A percentile compares a stretch with the other conserved stretches of the same genome.
Evolutionary conservation across 1,284 basidiomycete species (phyloP).

Genomic region (Puccinia hordei): DNA sequence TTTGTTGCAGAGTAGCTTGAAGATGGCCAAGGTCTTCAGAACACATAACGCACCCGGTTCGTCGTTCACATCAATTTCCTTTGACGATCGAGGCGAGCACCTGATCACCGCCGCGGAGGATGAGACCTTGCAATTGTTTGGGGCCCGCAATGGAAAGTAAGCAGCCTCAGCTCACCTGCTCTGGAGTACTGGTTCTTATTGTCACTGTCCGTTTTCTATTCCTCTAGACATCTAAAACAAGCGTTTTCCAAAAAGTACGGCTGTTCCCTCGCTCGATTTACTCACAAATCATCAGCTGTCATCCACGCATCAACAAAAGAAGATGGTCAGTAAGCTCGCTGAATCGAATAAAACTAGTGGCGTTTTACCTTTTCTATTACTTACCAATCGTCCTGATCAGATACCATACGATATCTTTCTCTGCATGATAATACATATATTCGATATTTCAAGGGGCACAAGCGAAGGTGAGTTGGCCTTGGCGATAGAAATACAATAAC

Average conservation of each 20-base stretch:
- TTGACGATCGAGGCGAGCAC: conserved; percentile 85
- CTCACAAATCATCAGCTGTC: conserved; percentile 81
- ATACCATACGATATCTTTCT: conserved; percentile 91
- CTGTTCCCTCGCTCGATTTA: conserved; percentile 87
- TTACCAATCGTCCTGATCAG: conserved; percentile 49
- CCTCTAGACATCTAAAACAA: conserved; percentile 70
- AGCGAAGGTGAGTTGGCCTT: conserved; percentile 64
- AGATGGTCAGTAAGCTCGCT: conserved; percentile 64
- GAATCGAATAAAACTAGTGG: not conserved
- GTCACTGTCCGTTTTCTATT: not conserved
- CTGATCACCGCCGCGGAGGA: conserved; percentile 88
- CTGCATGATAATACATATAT: conserved; percentile 94
- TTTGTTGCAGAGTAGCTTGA: conserved; percentile 39
- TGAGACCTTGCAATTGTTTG: conserved; percentile 87
- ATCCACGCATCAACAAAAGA: conserved; percentile 92
- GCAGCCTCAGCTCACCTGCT: conserved; percentile 64
- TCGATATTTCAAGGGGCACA: conserved; percentile 93
- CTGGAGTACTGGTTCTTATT: conserved; percentile 8
- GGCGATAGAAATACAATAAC: not conserved
- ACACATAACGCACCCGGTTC: conserved; percentile 64
- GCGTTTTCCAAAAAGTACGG: conserved; percentile 95
- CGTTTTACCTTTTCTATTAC: not conserved
- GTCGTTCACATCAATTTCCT: conserved; percentile 76
- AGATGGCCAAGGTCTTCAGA: conserved; percentile 75
- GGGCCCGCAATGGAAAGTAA: conserved; percentile 85